Percentiles rank a stretch among this genome's conserved stretches.
phyloP scores from a whole-genome alignment of 257 asterid genomes.

The Nicotiana noctiflora region DNA sequence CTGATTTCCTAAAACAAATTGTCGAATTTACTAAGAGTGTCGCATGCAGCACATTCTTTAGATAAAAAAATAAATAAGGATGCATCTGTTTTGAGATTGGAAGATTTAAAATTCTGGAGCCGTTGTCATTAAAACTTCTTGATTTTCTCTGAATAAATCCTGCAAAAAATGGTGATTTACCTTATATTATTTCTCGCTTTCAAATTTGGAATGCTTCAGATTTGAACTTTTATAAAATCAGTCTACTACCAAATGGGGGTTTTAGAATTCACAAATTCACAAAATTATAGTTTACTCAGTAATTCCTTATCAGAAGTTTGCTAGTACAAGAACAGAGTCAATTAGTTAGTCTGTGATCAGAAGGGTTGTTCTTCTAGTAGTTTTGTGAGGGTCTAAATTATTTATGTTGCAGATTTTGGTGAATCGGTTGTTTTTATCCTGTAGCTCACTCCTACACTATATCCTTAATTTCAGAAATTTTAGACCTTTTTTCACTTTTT shows the following conservation, averaged over 20 bases:
- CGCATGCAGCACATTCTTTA: background rate
- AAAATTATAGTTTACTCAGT: background rate
- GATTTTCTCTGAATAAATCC: background rate
- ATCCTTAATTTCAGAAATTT: background rate
- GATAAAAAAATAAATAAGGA: background rate
- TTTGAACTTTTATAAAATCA: background rate
- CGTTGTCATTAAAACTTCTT: background rate
- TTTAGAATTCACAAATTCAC: background rate
- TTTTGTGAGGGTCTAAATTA: background rate
- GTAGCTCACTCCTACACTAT: background rate
- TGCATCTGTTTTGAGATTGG: background rate
- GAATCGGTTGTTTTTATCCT: background rate
- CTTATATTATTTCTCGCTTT: background rate
- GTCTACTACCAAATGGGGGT: background rate
- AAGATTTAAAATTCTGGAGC: background rate
- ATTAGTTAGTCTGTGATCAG: background rate
- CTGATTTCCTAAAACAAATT: conserved; percentile 2
- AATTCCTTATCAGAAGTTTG: too few relatives aligned
- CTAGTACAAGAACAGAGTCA: background rate
- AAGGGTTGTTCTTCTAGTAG: background rate
- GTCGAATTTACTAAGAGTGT: background rate
- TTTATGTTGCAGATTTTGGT: background rate
- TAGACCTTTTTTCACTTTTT: background rate
- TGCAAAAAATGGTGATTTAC: background rate
- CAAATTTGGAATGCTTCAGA: background rate